Evolutionary conservation across 176 grass and related monocot genomes (phyloP).

Genomic region (Alloteropsis semialata): DNA sequence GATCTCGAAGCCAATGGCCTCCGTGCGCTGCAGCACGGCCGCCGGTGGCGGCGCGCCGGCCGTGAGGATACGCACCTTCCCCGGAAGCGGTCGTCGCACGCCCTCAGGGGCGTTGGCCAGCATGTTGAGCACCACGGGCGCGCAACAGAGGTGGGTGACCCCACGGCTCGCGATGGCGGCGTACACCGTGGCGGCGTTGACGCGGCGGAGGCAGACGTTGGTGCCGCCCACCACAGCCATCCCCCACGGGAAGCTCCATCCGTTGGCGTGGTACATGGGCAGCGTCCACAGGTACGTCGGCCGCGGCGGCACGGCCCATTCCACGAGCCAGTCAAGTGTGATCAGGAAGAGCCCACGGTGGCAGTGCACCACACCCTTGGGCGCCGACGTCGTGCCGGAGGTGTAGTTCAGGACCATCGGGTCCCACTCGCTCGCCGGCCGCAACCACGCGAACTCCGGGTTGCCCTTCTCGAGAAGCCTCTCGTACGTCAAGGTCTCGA

Average conservation of each 20-base stretch:
- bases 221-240: slow-evolving; percentile 73
- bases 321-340: slow-evolving; percentile 46
- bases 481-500: slow-evolving; percentile 53
- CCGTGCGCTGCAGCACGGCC: slow-evolving; percentile 51
- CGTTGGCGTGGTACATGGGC: slow-evolving; percentile 92
- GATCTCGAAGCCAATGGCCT: slow-evolving; percentile 65
- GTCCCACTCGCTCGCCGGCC: slow-evolving; percentile 72
- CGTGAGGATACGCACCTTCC: slow-evolving; percentile 52
- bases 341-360: slow-evolving; percentile 68
- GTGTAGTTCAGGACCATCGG: slow-evolving; percentile 94
- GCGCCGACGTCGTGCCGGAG: slow-evolving; percentile 88
- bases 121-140: slow-evolving; percentile 90
- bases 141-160: slow-evolving; percentile 79
- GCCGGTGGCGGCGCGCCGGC: slow-evolving; percentile 78
- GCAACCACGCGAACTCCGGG: slow-evolving; percentile 62
- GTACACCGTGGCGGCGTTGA: slow-evolving; percentile 50
- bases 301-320: slow-evolving; percentile 48
- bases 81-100: slow-evolving; percentile 38
- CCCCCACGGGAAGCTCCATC: slow-evolving; percentile 89
- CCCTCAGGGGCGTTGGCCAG: slow-evolving; percentile 58
- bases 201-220: slow-evolving; percentile 75
- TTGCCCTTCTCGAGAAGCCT: slow-evolving; percentile 54
- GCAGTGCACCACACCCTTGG: slow-evolving; percentile 88
- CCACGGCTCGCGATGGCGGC: slow-evolving; percentile 30
- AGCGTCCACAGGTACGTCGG: slow-evolving; percentile 89